Base-by-base conservation (phyloP, 306 rosid genomes). In the Trifolium repens region DNA sequence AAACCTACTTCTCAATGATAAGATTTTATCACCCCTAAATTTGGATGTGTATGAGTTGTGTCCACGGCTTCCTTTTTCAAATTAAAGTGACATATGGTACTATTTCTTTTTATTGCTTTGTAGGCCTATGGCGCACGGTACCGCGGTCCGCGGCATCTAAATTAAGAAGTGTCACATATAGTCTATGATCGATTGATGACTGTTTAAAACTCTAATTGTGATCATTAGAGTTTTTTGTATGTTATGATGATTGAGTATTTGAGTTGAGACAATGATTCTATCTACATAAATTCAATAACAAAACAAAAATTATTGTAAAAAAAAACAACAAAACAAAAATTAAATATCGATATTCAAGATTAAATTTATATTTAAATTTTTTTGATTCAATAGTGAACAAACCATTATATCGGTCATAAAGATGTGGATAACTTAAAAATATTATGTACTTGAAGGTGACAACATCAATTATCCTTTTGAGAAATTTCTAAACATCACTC, bases 1-100 rank as follows among this genome's bases (percentile, higher is more conserved):
- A 59, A 74, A 60, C 60, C 68, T 69, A 70, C 62, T 77, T 64
- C 54, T 62, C 67, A 64, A 54, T 52, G 5, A 83, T 53, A 15
- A 46, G 71, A 74, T 79, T 24, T 32, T 30, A 70, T 71, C 57
- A 37, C 17, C 35, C 32, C 24, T 32, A 47, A 39, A 7, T 39
- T 58, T 22, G 39, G 59, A 35, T 35, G 10, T 24, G 10, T 24
- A 22, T 74, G 75, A 68, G 58, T 16, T 73, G 75, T 80, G 62
- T 49, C 75, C 75, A 71, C 63, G 16, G 26, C 64, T 34, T 10
- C 9, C 55, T 24, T 4, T 44, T 17, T 19, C n/a, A 39, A 5
- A 17, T 39, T 0, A 37, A n/a, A 26, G 22, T 52, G 57, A 52
- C 2, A 52, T 52, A n/a, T 50, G 57, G 7, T 52, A 52, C 11